Base-by-base conservation (phyloP, 2,329 filamentous ascomycete genomes). In the Fusarium sp. region DNA sequence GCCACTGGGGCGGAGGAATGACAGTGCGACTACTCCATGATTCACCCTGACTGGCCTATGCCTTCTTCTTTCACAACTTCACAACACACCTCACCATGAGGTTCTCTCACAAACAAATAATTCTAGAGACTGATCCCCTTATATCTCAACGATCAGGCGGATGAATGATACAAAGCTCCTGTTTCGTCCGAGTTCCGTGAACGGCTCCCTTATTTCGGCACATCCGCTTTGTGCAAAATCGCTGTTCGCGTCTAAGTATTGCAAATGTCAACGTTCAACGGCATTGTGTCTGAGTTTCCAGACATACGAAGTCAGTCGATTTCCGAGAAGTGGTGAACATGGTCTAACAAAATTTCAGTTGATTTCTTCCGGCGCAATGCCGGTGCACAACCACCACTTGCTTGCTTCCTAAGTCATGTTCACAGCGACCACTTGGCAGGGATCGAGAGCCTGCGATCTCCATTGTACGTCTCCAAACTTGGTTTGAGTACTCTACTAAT, bases 351-450 rank as follows among this genome's bases (percentile, higher is more conserved):
- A n/a, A 10, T 21, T 21, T 15, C 63, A 93, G 92, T 98, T 73
- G 95, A 98, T 82, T 94, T 91, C 83, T 98, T 98, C 77, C 89
- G 93, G 30, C 84, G 83, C 21, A 85, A 86, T 52, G 83, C 85
- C 8, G 84, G 85, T 10, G 82, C 82, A 21, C 87, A 83, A 21
- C 88, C 92, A 8, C 93, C 94, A 1, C 82, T 96, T 62, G 95
- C 93, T 21, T 96, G 93, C 80, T 97, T 98, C 79, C 86, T 98
- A 32, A 97, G 93, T 81, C 96, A 98, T 87, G 91, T 97, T 5
- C 96, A 98, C 80, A 97, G 93, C 72, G 95, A 98, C 77, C 96
- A 98, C 82, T 88, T 98, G 2, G 88, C 88, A 40, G 95, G 96
- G 0, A 87, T 98, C 3, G 94, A 97, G 75, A 89, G 87, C 18